Conservation (phyloP, 768 basidiomycete genomes). For the Suillus placidus region DNA sequence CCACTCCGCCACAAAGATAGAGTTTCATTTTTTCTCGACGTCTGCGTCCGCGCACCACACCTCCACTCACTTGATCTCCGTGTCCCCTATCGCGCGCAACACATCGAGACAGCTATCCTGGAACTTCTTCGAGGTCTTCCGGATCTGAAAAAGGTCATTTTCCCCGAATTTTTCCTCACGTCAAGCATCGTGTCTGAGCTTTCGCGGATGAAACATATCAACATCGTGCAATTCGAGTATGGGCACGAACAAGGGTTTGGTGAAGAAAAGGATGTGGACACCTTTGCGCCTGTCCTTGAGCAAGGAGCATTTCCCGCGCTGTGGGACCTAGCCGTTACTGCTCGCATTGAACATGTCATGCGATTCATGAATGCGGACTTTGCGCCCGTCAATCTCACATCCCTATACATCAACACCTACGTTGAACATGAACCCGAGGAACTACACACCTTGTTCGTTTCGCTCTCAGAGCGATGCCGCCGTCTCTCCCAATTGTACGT, state of each 20-base stretch:
- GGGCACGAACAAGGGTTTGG: conserved; percentile 51
- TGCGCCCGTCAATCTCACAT: conserved; percentile 51
- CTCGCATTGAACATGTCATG: conserved; percentile 45
- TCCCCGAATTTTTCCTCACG: conserved; percentile 57
- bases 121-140: conserved; percentile 43
- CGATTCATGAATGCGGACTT: conserved; percentile 47
- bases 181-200: conserved; percentile 47
- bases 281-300: conserved; percentile 46
- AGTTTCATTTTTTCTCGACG: conserved; percentile 36
- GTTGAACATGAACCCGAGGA: conserved; percentile 44
- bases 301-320: conserved; percentile 57
- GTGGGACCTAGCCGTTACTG: conserved; percentile 53
- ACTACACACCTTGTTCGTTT: conserved; percentile 46
- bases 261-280: conserved; percentile 42
- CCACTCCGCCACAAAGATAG: conserved; percentile 16
- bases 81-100: conserved; percentile 40
- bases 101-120: conserved; percentile 44
- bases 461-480: conserved; percentile 50
- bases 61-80: conserved; percentile 51
- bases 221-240: conserved; percentile 57
- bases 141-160: conserved; percentile 48
- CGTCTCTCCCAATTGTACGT: conserved; percentile 47
- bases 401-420: conserved; percentile 55
- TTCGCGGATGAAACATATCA: conserved; percentile 46
- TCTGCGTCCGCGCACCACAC: conserved; percentile 54